phyloP scores from a whole-genome alignment of 2,329 filamentous ascomycete species.

The Aspergillus piperis region DNA sequence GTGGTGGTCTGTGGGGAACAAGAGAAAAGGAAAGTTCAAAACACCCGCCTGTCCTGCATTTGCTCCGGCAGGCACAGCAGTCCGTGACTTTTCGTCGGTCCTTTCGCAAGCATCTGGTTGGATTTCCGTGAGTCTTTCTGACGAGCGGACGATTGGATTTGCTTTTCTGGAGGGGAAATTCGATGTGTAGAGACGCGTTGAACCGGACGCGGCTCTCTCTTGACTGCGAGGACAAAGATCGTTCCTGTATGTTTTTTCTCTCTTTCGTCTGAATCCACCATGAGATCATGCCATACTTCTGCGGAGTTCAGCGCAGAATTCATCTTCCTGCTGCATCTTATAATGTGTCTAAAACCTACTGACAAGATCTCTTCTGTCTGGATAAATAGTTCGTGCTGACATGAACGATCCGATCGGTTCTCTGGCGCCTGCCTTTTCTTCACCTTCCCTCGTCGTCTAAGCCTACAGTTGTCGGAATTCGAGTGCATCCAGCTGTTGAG shows the following conservation, averaged over 20 bases:
- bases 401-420: slow-evolving; percentile 34
- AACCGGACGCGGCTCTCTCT: slow-evolving; percentile 21
- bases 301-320: not conserved
- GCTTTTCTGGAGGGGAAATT: slow-evolving; percentile 9
- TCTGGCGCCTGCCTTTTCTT: slow-evolving; percentile 37
- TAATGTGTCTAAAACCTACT: slow-evolving; percentile 17
- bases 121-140: not conserved
- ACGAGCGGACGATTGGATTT: not conserved
- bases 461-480: slow-evolving; percentile 22
- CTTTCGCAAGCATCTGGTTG: not conserved
- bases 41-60: slow-evolving; percentile 29
- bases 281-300: slow-evolving; percentile 18
- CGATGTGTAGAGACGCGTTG: slow-evolving; percentile 25
- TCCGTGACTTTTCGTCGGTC: slow-evolving; percentile 7
- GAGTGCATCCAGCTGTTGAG: not conserved
- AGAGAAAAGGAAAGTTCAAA: slow-evolving; percentile 40
- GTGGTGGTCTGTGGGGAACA: slow-evolving; percentile 33
- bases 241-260: slow-evolving; percentile 27
- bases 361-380: slow-evolving; percentile 7
- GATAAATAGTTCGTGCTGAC: slow-evolving; percentile 29
- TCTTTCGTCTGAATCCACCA: slow-evolving; percentile 15
- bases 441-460: slow-evolving; percentile 26
- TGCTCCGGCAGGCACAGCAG: slow-evolving; percentile 16
- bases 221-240: slow-evolving; percentile 30
- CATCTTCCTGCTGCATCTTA: not conserved